Evolutionary conservation across 768 basidiomycete genomes (phyloP), one percentile per base, ranked within the genome.

Genomic region (Mycena pura): DNA sequence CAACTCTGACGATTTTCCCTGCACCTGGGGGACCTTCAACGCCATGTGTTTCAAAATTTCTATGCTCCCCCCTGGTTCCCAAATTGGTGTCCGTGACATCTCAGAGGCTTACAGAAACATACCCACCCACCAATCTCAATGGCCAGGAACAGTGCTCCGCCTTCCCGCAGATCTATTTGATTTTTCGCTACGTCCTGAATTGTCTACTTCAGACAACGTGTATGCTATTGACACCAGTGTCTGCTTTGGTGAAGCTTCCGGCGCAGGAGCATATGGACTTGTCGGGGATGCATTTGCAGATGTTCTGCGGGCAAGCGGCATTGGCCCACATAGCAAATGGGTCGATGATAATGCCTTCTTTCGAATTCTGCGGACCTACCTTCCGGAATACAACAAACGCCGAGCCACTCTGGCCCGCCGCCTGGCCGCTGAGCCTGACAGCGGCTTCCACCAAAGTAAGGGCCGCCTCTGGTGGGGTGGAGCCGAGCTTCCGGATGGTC

Each of bases 81-180:
- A 82, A 63, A 76, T 68, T 0, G 71, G 76, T 50, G 29, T 78
- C 10, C 57, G 73, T 0, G 79, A 84, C 31, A 72, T 83, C 1
- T 61, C 72, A 0, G 77, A 81, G 56, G 82, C 80, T 0, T 82
- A 80, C 46, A n/a, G n/a, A n/a, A 72, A 62, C 7, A 65, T 78
- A 0, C 73, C 70, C 0, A 32, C 74, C 6, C 63, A 71, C 31
- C 68, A 52, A 0, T 72, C 36, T n/a, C 10, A 38, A 17, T 44
- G 78, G 79, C 77, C 77, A 0, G 76, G 70, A 0, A 28, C 72
- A 0, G 73, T 80, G 0, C 64, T 81, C 0, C 56, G 68, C 0
- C 49, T 77, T 0, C 31, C 43, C 0, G 60, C 57, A 0, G 49
- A 66, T 1, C 38, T 61, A 1, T 61, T 61, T 15, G 44, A 61